phyloP scores from a whole-genome alignment of 371 early-diverging fungal species.

The Mucor plumbeus region DNA sequence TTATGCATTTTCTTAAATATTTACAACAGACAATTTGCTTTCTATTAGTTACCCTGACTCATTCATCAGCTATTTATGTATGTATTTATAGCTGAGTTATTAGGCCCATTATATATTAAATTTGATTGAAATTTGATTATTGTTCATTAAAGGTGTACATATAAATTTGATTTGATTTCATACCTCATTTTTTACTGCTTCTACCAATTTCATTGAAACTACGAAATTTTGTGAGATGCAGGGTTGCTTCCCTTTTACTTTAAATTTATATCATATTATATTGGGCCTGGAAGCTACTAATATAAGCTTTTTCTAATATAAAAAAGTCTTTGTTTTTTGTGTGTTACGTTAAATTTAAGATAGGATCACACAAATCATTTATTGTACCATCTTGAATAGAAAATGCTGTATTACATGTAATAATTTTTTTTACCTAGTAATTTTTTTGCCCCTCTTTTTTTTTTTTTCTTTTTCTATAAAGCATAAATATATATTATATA shows the following conservation, averaged over 20 bases:
- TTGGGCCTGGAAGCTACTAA: neutral
- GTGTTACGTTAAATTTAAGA: constrained; percentile 6
- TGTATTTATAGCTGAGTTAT: neutral
- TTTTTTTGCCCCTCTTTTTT: neutral
- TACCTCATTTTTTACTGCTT: neutral
- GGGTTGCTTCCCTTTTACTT: neutral
- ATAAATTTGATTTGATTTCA: neutral
- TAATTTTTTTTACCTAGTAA: neutral
- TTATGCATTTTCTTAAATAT: neutral
- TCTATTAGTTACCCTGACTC: neutral
- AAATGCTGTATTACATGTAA: constrained; percentile 11
- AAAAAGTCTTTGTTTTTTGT: neutral
- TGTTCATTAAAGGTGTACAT: constrained; percentile 2
- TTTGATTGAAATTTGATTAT: constrained; percentile 1
- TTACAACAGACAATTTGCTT: neutral
- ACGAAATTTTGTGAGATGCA: neutral
- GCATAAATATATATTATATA: neutral
- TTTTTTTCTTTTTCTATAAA: neutral
- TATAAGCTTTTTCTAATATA: neutral
- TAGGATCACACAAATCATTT: constrained; percentile 3
- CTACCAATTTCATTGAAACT: neutral
- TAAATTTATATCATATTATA: neutral
- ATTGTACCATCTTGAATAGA: constrained; percentile 2
- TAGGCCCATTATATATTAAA: neutral
- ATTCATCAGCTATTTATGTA: neutral